These are phyloP conservation scores for Backusella sp. DNA, from an alignment of 192 early-diverging fungal species.

Conservation along the genomic window DNA sequence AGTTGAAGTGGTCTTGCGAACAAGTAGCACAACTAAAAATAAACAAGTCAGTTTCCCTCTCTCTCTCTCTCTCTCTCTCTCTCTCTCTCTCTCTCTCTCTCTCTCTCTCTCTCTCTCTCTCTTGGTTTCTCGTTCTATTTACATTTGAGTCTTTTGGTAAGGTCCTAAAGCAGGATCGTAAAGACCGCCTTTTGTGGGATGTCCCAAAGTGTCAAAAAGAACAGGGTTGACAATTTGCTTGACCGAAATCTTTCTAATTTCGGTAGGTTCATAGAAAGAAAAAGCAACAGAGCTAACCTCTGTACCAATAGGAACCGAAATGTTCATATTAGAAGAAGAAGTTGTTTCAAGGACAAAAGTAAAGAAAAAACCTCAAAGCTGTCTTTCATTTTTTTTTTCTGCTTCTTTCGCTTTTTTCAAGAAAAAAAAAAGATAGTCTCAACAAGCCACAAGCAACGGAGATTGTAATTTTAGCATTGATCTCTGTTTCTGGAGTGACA, in stretches of 20 bases:
- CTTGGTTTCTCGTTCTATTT: slow-evolving; percentile 29
- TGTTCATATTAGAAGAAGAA: slow-evolving; percentile 65
- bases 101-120: not conserved
- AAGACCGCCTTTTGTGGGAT: slow-evolving; percentile 88
- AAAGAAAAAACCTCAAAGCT: slow-evolving; percentile 1
- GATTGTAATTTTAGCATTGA: not conserved
- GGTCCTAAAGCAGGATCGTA: slow-evolving; percentile 96
- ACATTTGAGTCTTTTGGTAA: slow-evolving; percentile 75
- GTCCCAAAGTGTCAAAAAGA: slow-evolving; percentile 84
- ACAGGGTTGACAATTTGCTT: slow-evolving; percentile 90
- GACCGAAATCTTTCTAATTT: slow-evolving; percentile 91
- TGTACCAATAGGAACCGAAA: slow-evolving; percentile 75
- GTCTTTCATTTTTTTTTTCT: slow-evolving; percentile 9
- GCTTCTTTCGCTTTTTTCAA: not conserved
- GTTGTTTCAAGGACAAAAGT: not conserved
- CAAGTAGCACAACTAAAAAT: slow-evolving; percentile 79
- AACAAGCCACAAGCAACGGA: not conserved
- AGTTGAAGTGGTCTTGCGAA: slow-evolving; percentile 73
- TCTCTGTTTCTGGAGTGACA: not conserved
- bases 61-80: not conserved
- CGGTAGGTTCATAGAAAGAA: slow-evolving; percentile 83
- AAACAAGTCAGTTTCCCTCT: not conserved
- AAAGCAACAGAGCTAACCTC: slow-evolving; percentile 89
- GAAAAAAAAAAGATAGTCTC: not conserved
- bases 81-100: not conserved